A percentile compares a stretch with the other conserved stretches of the same genome.
Conservation (phyloP, 2,329 filamentous ascomycete genomes). For the Arthrobotrys entomopaga region DNA sequence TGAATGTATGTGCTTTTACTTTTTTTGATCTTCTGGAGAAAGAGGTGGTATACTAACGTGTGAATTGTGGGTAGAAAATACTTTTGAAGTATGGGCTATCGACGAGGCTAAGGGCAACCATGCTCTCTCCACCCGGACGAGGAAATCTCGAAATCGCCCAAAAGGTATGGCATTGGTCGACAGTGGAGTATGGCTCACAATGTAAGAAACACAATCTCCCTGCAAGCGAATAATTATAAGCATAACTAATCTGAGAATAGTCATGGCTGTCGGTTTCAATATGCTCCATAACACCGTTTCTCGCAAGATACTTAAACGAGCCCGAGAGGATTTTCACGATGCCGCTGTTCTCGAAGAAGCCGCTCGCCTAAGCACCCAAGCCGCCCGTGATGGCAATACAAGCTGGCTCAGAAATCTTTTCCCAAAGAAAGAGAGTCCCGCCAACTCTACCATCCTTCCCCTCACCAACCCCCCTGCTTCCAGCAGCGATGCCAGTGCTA, state of each 20-base stretch:
- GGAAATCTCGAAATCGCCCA: slow-evolving; percentile 62
- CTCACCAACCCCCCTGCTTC: slow-evolving; percentile 32
- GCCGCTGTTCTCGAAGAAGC: slow-evolving; percentile 51
- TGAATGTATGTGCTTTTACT: slow-evolving; percentile 31
- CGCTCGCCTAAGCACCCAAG: slow-evolving; percentile 29
- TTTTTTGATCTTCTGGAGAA: background rate
- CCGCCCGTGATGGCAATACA: slow-evolving; percentile 19
- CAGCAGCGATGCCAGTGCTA: slow-evolving; percentile 50
- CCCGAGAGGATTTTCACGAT: slow-evolving; percentile 46
- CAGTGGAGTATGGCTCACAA: slow-evolving; percentile 66
- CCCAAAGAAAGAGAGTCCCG: slow-evolving; percentile 22
- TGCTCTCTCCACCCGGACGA: slow-evolving; percentile 45
- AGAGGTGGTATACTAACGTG: background rate
- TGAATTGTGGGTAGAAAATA: slow-evolving; percentile 32
- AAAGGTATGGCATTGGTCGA: slow-evolving; percentile 68
- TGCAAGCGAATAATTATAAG: slow-evolving; percentile 30
- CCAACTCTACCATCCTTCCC: slow-evolving; percentile 43
- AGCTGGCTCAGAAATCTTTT: slow-evolving; percentile 38
- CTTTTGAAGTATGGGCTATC: slow-evolving; percentile 44
- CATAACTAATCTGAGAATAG: slow-evolving; percentile 56
- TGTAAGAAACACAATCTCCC: slow-evolving; percentile 60
- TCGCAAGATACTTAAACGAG: slow-evolving; percentile 50
- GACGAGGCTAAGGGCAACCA: slow-evolving; percentile 49
- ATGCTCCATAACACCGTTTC: slow-evolving; percentile 64
- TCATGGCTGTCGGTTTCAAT: slow-evolving; percentile 67